Evolutionary conservation across 73 alveolate species (phyloP).

Genomic region (Blepharisma stoltei): DNA sequence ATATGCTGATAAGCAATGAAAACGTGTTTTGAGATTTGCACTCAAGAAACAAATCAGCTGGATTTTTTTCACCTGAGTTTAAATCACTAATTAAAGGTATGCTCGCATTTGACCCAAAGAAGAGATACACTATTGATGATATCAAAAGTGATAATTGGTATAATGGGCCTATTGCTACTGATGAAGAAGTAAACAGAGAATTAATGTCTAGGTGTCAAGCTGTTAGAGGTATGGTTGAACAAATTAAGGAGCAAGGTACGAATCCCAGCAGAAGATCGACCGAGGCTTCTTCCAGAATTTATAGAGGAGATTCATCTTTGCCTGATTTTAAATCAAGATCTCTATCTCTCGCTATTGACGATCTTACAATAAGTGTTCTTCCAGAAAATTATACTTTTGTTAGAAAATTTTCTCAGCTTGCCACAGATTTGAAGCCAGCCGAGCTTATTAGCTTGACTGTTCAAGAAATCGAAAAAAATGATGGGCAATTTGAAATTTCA

Average conservation of each 20-base stretch:
- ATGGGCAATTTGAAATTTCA: no score
- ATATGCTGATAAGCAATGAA: not conserved
- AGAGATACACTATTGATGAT: slow-evolving; percentile 20
- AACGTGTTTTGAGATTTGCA: not conserved
- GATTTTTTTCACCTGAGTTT: slow-evolving; percentile 10
- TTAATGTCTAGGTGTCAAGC: not conserved
- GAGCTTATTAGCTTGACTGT: no score
- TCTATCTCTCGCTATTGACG: not conserved
- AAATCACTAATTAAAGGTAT: not conserved
- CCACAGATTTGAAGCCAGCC: not conserved
- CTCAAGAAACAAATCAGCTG: not conserved
- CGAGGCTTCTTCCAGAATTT: not conserved
- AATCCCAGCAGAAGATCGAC: not conserved
- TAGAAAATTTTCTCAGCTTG: not conserved
- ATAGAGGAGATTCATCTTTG: not conserved
- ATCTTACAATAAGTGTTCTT: not conserved
- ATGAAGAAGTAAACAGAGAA: not conserved
- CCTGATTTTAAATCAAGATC: not conserved
- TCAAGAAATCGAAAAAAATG: no score
- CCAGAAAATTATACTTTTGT: not conserved
- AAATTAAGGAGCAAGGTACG: no score
- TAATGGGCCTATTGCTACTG: slow-evolving; percentile 23
- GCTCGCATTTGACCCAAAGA: not conserved
- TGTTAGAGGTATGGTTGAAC: not conserved
- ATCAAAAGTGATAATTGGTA: slow-evolving; percentile 11